Percentiles rank a stretch among this genome's conserved stretches.
These are phyloP conservation scores for Phytophthora macrochlamydospora DNA, from an alignment of 352 stramenopile species.

Conservation along the genomic window DNA sequence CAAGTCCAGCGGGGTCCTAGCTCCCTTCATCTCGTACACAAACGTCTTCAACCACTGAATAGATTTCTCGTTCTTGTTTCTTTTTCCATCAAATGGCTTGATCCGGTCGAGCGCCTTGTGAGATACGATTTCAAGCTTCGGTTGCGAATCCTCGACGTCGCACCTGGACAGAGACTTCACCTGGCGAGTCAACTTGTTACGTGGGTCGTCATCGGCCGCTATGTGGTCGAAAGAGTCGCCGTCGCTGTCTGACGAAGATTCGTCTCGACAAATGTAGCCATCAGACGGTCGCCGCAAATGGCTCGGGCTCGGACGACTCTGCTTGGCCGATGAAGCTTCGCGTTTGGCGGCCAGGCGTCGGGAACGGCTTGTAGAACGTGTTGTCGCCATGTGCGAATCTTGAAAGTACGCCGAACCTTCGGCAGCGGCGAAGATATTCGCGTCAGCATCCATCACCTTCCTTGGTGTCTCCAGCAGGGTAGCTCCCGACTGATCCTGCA, in stretches of 20 bases:
- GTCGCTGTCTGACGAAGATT: neutral
- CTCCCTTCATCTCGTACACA: slow-evolving; percentile 17
- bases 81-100: neutral
- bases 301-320: neutral
- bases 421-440: neutral
- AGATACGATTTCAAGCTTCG: neutral
- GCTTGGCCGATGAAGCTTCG: neutral
- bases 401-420: slow-evolving; percentile 8
- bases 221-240: neutral
- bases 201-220: neutral
- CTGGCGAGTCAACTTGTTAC: neutral
- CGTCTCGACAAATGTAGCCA: too few species aligned
- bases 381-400: slow-evolving; percentile 8
- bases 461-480: neutral
- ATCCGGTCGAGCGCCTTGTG: slow-evolving; percentile 3
- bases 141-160: neutral
- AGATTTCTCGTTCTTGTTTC: slow-evolving; percentile 8
- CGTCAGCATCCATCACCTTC: too few species aligned
- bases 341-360: neutral
- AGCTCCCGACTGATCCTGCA: neutral
- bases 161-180: neutral
- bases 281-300: neutral
- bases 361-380: neutral
- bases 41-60: slow-evolving; percentile 11
- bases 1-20: neutral